Evolutionary conservation across 2,329 filamentous ascomycete species (phyloP).

Genomic region (Xylogone sp.): DNA sequence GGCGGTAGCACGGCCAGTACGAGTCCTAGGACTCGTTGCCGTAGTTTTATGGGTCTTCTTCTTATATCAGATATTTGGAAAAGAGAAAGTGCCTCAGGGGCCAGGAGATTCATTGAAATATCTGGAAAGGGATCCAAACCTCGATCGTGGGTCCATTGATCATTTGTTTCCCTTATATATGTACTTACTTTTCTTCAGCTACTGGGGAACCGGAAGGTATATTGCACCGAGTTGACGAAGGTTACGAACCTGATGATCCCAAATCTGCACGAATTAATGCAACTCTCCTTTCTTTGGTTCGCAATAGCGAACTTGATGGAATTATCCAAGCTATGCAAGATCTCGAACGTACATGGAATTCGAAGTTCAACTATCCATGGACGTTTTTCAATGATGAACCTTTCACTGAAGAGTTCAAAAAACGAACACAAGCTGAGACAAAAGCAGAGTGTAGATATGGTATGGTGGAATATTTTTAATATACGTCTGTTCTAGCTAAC

Average conservation of each 20-base stretch:
- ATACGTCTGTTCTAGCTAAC: slow-evolving; percentile 9
- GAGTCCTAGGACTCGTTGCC: slow-evolving; percentile 70
- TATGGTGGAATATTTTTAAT: slow-evolving; percentile 36
- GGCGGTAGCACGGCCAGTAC: slow-evolving; percentile 82
- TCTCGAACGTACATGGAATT: slow-evolving; percentile 92
- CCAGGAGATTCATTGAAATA: slow-evolving; percentile 47
- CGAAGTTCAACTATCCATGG: slow-evolving; percentile 99
- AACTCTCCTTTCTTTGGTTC: slow-evolving; percentile 85
- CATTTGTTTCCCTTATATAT: not conserved
- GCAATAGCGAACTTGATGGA: slow-evolving; percentile 82
- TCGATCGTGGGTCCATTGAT: slow-evolving; percentile 67
- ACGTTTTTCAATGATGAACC: slow-evolving; percentile 97
- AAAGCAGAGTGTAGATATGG: slow-evolving; percentile 86
- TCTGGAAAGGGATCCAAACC: slow-evolving; percentile 75
- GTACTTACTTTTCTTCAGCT: slow-evolving; percentile 42
- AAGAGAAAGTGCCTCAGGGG: slow-evolving; percentile 36
- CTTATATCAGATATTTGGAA: slow-evolving; percentile 67
- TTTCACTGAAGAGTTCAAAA: slow-evolving; percentile 91
- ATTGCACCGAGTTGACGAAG: slow-evolving; percentile 68
- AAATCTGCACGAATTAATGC: slow-evolving; percentile 86
- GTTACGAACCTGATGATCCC: slow-evolving; percentile 72
- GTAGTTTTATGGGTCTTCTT: slow-evolving; percentile 75
- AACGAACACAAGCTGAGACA: slow-evolving; percentile 72
- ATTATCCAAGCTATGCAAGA: slow-evolving; percentile 88
- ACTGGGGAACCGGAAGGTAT: slow-evolving; percentile 79